Evolutionary conservation across 306 rosid genomes (phyloP), one percentile per base, ranked within the genome.

Genomic region (Parietaria judaica): DNA sequence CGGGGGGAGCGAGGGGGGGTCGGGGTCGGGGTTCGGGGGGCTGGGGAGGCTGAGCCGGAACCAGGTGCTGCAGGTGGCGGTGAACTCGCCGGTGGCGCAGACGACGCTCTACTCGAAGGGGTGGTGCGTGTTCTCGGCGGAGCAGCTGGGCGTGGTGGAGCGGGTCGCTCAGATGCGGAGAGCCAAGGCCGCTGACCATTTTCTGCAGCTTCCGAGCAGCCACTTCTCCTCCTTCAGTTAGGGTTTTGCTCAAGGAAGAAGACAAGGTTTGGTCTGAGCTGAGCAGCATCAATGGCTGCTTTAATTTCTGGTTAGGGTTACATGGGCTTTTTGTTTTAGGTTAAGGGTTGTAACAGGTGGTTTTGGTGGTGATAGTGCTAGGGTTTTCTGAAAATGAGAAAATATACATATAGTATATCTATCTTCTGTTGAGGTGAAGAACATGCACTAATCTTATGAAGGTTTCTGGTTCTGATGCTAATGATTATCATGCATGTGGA

Each of bases 51-150:
- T 92, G 48, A 82, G 54, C 39, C 41, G 96, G 34, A 79, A 66
- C 66, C 98, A 92, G 77, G 56, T 84, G 0, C 69, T 92, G 53
- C 95, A 80, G 77, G 85, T 88, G 1, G 55, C 86, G 34, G 84
- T 88, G 15, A 88, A 84, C 76, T 92, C 98, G 1, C 88, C 88
- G 0, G 90, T 86, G 11, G 83, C 86, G 0, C 98, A 88, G 70
- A 88, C 85, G 12, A 45, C 54, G 72, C 85, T 92, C 23, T 79
- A 60, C 46, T 78, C 91, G 1, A 79, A 69, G 62, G 91, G 85
- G 0, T 65, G 66, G 46, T 92, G 96, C 53, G 88, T 92, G 6
- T 79, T 86, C 61, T 79, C 96, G 0, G 35, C 65, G 3, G 95
- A 90, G 72, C 96, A 87, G 76, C 34, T 86, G 23, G 75, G 66